A percentile compares a stretch with the other conserved stretches of the same genome.
phyloP scores from a whole-genome alignment of 2,329 filamentous ascomycete species.

The Pyricularia sp. region DNA sequence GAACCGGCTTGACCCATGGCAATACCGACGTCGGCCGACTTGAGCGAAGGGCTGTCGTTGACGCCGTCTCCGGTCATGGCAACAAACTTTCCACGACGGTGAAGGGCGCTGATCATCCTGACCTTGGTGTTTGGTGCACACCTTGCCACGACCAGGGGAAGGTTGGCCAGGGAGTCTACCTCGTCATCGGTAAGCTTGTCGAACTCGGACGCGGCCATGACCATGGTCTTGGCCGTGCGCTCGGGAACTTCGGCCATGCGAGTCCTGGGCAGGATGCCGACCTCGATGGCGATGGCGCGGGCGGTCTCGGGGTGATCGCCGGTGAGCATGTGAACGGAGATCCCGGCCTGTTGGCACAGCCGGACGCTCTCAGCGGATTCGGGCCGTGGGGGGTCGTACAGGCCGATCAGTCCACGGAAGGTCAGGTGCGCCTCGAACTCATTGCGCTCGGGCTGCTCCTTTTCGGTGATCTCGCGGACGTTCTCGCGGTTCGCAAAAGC shows the following conservation, averaged over 20 bases:
- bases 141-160: slow-evolving; percentile 51
- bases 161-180: slow-evolving; percentile 44
- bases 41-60: slow-evolving; percentile 57
- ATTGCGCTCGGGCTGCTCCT: slow-evolving; percentile 32
- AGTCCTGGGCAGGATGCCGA: slow-evolving; percentile 4
- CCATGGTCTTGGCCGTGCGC: slow-evolving; percentile 40
- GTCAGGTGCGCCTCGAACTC: slow-evolving; percentile 49
- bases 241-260: slow-evolving; percentile 34
- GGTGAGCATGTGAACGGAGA: slow-evolving; percentile 53
- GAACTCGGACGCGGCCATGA: slow-evolving; percentile 48
- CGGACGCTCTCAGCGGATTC: slow-evolving; percentile 51
- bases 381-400: slow-evolving; percentile 59
- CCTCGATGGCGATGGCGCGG: slow-evolving; percentile 46
- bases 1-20: slow-evolving; percentile 52
- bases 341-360: slow-evolving; percentile 44
- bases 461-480: slow-evolving; percentile 12
- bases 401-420: slow-evolving; percentile 57
- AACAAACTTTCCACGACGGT: slow-evolving; percentile 49
- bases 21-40: slow-evolving; percentile 57
- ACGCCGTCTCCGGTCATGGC: slow-evolving; percentile 69
- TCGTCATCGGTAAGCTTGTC: slow-evolving; percentile 47
- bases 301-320: slow-evolving; percentile 53
- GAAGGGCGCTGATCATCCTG: slow-evolving; percentile 60
- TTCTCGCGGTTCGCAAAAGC: slow-evolving; percentile 37
- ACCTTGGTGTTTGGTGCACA: slow-evolving; percentile 56